A percentile compares a stretch with the other conserved stretches of the same genome.
Evolutionary conservation across 345 rosid species (phyloP).

Genomic region (Eucalyptus sp.): DNA sequence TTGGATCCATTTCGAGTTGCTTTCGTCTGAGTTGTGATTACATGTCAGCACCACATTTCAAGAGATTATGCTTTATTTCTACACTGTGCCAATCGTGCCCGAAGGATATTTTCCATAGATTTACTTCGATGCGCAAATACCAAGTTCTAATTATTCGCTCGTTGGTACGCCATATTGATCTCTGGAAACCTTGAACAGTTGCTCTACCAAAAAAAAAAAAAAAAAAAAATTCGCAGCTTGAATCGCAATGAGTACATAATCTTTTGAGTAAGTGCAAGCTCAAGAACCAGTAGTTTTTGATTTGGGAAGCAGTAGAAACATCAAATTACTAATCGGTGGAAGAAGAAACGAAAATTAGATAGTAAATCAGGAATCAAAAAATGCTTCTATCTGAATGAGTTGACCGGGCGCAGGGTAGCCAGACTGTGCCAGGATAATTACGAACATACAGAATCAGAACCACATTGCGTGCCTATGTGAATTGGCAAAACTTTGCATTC

Average conservation of each 20-base stretch:
- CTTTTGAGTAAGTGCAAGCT: not conserved
- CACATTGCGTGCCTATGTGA: accelerated
- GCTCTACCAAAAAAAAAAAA: not conserved
- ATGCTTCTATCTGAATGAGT: not conserved
- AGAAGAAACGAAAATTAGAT: not conserved
- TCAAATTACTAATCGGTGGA: not conserved
- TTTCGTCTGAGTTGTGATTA: not conserved
- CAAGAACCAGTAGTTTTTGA: not conserved
- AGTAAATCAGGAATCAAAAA: not conserved
- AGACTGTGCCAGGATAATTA: not conserved
- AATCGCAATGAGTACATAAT: not conserved
- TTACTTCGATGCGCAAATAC: not conserved
- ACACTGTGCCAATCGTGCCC: not conserved
- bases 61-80: not conserved
- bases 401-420: not conserved
- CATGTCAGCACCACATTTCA: not conserved
- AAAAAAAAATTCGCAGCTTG: not conserved
- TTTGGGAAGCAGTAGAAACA: not conserved
- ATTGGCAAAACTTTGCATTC: not conserved
- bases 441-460: not conserved
- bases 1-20: not conserved
- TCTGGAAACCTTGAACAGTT: not conserved
- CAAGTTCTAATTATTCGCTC: not conserved
- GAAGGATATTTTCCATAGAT: not conserved
- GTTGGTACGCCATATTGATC: not conserved